Conservation (phyloP, 1,139 yeast genomes). For the Starmera stellimalicola region DNA sequence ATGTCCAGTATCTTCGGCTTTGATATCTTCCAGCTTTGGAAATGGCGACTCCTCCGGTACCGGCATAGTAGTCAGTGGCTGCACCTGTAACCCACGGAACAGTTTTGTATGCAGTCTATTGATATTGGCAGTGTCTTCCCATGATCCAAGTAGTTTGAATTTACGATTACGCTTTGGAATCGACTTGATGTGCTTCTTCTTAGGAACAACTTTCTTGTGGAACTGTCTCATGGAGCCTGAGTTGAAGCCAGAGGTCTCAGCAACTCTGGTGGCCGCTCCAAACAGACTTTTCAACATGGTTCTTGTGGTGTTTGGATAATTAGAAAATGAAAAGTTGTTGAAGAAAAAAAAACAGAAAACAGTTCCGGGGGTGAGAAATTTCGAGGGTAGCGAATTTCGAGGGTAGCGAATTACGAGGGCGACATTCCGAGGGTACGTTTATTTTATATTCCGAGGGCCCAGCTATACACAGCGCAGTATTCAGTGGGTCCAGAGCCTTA, state of each 20-base stretch:
- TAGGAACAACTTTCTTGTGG: neutral
- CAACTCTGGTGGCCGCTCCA: neutral
- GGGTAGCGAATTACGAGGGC: too few relatives aligned
- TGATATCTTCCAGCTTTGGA: slow-evolving; percentile 21
- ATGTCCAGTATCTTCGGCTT: slow-evolving; percentile 20
- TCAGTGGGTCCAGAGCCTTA: slow-evolving; percentile 79
- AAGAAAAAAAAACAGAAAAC: neutral
- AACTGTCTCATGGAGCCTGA: neutral
- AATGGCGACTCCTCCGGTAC: slow-evolving; percentile 7
- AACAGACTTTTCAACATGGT: neutral
- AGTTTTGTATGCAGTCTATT: neutral
- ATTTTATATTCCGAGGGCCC: neutral
- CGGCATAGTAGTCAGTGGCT: neutral
- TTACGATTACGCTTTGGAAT: neutral
- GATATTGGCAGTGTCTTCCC: neutral
- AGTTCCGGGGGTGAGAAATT: too few relatives aligned
- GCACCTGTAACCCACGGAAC: neutral
- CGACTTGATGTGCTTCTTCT: neutral
- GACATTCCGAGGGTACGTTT: neutral
- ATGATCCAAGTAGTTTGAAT: neutral
- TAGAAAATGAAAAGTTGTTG: too few relatives aligned
- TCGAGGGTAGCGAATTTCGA: too few relatives aligned
- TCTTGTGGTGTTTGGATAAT: too few relatives aligned
- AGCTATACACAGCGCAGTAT: neutral
- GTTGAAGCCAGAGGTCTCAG: neutral